Conservation (phyloP, 2,329 filamentous ascomycete genomes). For the Taxawa tesnikishii region DNA sequence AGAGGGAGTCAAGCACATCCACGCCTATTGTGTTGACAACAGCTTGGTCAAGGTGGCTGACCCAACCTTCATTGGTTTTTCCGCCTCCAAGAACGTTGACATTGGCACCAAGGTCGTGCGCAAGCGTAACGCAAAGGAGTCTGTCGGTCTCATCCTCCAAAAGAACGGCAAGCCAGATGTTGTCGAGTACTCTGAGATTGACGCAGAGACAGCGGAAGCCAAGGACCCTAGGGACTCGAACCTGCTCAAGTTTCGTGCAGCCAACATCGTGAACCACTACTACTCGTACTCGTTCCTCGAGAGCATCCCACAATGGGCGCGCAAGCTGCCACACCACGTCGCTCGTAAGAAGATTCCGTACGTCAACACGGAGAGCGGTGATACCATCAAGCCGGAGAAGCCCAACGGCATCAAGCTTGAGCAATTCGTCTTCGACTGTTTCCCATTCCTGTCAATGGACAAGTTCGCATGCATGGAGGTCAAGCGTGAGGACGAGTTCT, state of each 20-base stretch:
- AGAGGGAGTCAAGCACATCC: slow-evolving; percentile 89
- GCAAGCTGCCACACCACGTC: slow-evolving; percentile 86
- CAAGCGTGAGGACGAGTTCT: slow-evolving; percentile 94
- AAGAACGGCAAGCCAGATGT: slow-evolving; percentile 96
- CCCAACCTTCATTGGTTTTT: slow-evolving; percentile 88
- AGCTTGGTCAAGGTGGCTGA: slow-evolving; percentile 98
- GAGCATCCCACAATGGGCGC: slow-evolving; percentile 73
- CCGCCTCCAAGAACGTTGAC: slow-evolving; percentile 76
- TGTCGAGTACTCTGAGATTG: slow-evolving; percentile 97
- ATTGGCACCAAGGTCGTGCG: slow-evolving; percentile 99
- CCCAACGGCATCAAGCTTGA: slow-evolving; percentile 98
- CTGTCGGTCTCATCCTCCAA: slow-evolving; percentile 83
- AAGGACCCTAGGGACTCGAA: slow-evolving; percentile 68
- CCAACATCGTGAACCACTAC: slow-evolving; percentile 99
- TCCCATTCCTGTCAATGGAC: slow-evolving; percentile 71
- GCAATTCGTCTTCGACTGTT: slow-evolving; percentile 98
- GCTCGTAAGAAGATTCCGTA: slow-evolving; percentile 97
- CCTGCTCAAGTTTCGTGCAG: slow-evolving; percentile 88
- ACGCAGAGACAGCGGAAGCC: slow-evolving; percentile 76
- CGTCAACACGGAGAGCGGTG: slow-evolving; percentile 55
- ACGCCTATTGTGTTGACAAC: slow-evolving; percentile 98
- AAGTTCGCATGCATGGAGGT: slow-evolving; percentile 97
- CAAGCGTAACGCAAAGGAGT: slow-evolving; percentile 92
- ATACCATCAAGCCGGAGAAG: slow-evolving; percentile 79
- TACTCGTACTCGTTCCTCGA: slow-evolving; percentile 92